phyloP scores from a whole-genome alignment of 257 asterid species.

The Solanum lycopersicoides region DNA sequence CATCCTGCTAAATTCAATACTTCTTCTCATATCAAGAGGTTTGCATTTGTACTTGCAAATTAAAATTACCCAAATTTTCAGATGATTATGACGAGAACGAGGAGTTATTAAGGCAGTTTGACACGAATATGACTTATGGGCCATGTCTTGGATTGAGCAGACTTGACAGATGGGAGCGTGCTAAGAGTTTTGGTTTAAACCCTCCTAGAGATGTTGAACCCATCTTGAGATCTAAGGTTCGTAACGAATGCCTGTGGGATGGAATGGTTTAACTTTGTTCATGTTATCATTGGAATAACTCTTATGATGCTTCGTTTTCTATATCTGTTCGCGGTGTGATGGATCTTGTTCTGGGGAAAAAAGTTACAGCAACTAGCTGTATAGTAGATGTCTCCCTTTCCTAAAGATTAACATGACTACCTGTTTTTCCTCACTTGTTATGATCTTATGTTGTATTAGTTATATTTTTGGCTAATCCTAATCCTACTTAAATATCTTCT shows the following conservation, averaged over 20 bases:
- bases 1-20: background rate
- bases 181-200: conserved; percentile 5
- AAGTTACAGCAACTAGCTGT: background rate
- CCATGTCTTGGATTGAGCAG: conserved; percentile 22
- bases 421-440: background rate
- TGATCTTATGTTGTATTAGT: background rate
- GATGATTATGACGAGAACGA: conserved; percentile 8
- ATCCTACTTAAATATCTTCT: background rate
- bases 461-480: background rate
- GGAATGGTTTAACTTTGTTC: background rate
- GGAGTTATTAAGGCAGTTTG: conserved; percentile 15
- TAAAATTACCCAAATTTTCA: background rate
- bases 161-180: conserved; percentile 16
- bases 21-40: background rate
- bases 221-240: background rate
- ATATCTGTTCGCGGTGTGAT: background rate
- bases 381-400: background rate
- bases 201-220: conserved; percentile 8
- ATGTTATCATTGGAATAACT: background rate
- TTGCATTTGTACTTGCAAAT: background rate
- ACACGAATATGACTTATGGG: conserved; percentile 9
- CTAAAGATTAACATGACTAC: background rate
- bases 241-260: conserved; percentile 1
- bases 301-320: background rate
- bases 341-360: background rate